Evolutionary conservation across 2,329 filamentous ascomycete species (phyloP), one percentile per base, ranked within the genome.

Genomic region (Anthostomella pinea): DNA sequence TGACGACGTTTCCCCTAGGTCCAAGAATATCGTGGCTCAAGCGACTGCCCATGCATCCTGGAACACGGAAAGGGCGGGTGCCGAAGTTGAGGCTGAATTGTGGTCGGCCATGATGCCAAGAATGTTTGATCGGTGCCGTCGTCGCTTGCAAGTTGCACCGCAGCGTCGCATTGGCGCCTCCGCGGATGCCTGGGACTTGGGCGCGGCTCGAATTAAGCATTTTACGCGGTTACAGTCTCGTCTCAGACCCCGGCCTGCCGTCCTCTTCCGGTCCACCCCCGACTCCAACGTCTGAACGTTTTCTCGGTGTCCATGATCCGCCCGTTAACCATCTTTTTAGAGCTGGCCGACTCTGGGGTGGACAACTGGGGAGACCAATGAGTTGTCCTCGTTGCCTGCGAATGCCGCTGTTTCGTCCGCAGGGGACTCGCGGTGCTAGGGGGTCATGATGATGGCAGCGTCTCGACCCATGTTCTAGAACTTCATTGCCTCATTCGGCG

Each of bases 221-320:
- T 38, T n/a, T n/a, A 6, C 24, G 15, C 35, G 36, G 53, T 56
- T 50, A 49, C 53, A 58, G 50, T 51, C 21, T 30, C 45, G 56
- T 59, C 54, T 59, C 56, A 52, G 28, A 51, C 53, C 56, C 56
- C 43, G 44, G 53, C 38, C 43, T 8, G 24, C 38, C 33, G 44
- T 34, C n/a, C 29, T 41, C 35, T 39, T 41, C 46, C 38, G 46
- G 31, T 37, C 43, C 35, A 43, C 28, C 42, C 37, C 38, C 39
- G 28, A 39, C 16, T 4, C 24, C 33, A 16, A 29, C 18, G 23
- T 14, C 10, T 31, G 17, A 26, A 26, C 28, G n/a, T 8, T 28
- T 27, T 27, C 21, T 38, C 22, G 14, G 22, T 21, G 13, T 25
- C 29, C 32, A 23, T 43, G 48, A 46, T 49, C 48, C 46, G 38